Percentiles rank a stretch among this genome's conserved stretches.
phyloP scores from a whole-genome alignment of 106 monocot species.

The Acanthochlamys bracteata region DNA sequence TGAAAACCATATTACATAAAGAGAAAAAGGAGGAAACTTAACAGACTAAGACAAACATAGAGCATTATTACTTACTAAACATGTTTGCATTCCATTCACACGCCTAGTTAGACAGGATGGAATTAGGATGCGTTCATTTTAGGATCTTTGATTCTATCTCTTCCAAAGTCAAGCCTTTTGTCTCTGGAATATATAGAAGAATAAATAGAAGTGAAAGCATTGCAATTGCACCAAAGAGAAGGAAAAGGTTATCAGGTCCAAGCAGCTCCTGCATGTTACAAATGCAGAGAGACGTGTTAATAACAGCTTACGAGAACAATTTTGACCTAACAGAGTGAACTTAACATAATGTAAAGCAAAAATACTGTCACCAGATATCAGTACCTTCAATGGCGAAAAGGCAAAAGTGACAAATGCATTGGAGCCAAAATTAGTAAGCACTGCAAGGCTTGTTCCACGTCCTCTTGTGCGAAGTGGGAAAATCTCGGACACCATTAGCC shows the following conservation, averaged over 20 bases:
- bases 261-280: slow-evolving; percentile 61
- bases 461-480: slow-evolving; percentile 89
- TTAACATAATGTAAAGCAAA: background rate
- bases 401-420: slow-evolving; percentile 98
- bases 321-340: background rate
- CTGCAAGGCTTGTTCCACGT: slow-evolving; percentile 90
- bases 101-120: too few relatives aligned
- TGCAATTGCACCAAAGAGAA: slow-evolving; percentile 74
- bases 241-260: slow-evolving; percentile 79
- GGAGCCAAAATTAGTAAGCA: slow-evolving; percentile 84
- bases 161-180: slow-evolving; percentile 89
- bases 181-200: slow-evolving; percentile 71
- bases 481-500: slow-evolving; percentile 98
- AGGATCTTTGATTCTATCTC: slow-evolving; percentile 86
- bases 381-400: slow-evolving; percentile 81
- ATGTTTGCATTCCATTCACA: too few relatives aligned
- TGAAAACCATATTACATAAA: too few relatives aligned
- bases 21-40: too few relatives aligned
- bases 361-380: background rate
- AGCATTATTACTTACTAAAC: too few relatives aligned
- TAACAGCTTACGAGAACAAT: background rate
- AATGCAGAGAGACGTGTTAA: background rate
- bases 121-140: too few relatives aligned
- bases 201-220: slow-evolving; percentile 75
- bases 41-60: too few relatives aligned